Conservation (phyloP, 176 grass and related monocot species). For the Zoysia japonica region DNA sequence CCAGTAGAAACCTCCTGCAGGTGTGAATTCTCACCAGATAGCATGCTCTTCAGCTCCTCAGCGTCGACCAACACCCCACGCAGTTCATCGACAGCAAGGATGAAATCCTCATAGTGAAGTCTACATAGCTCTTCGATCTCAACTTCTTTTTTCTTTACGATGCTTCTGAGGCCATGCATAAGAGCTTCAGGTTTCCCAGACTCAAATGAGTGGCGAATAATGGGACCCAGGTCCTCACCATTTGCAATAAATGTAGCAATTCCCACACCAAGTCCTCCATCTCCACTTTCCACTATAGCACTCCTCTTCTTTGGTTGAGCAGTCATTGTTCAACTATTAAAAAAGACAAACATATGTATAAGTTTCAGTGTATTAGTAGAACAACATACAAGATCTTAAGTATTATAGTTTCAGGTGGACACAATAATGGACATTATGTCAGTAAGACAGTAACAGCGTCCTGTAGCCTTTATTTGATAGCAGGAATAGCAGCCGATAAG, state of each 20-base stretch:
- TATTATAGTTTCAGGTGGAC: neutral
- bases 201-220: conserved; percentile 77
- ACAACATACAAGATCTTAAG: neutral
- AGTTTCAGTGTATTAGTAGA: neutral
- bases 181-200: conserved; percentile 80
- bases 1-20: conserved; percentile 47
- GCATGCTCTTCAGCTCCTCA: conserved; percentile 70
- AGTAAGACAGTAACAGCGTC: neutral
- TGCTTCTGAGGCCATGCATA: conserved; percentile 65
- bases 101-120: conserved; percentile 94
- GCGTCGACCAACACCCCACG: conserved; percentile 80
- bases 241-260: conserved; percentile 72
- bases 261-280: conserved; percentile 61
- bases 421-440: neutral
- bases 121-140: conserved; percentile 92
- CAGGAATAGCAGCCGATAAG: neutral
- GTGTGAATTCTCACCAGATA: conserved; percentile 55
- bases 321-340: conserved; percentile 61
- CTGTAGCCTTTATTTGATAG: neutral
- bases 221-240: conserved; percentile 80
- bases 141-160: conserved; percentile 85
- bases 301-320: conserved; percentile 61
- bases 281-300: conserved; percentile 61
- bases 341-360: neutral
- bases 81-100: conserved; percentile 80